Conservation (phyloP, 2,329 filamentous ascomycete species). For the Colletotrichum costaricense region DNA sequence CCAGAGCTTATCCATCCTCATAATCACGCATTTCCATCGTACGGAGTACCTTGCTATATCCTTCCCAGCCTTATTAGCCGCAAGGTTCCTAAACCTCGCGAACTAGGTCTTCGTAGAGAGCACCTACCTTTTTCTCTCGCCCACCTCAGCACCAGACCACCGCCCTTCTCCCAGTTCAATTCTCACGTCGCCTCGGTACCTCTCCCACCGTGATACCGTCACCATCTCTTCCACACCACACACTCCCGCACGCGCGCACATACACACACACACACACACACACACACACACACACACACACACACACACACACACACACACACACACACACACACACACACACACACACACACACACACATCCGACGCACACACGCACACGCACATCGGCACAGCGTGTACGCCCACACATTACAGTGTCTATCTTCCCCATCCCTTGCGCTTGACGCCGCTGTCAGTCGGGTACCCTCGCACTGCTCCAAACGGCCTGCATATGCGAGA, state of each 20-base stretch:
- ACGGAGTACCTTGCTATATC: not conserved
- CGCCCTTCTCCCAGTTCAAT: not conserved
- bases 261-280: not conserved
- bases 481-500: conserved; percentile 37
- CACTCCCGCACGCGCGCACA: not conserved
- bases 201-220: not conserved
- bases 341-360: not conserved
- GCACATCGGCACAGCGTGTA: not conserved
- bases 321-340: not conserved
- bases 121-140: not conserved
- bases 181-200: not conserved
- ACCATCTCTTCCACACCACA: not conserved
- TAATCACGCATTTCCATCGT: not conserved
- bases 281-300: not conserved
- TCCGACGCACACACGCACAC: not conserved
- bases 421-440: not conserved
- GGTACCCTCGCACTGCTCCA: conserved; percentile 29
- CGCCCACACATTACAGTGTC: not conserved
- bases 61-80: not conserved
- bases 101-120: not conserved
- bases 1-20: not conserved
- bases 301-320: not conserved
- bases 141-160: not conserved
- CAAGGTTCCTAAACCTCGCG: not conserved
- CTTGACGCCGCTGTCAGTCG: conserved; percentile 12